Conservation (phyloP, 805 yeast genomes). For the Candida verbasci region DNA sequence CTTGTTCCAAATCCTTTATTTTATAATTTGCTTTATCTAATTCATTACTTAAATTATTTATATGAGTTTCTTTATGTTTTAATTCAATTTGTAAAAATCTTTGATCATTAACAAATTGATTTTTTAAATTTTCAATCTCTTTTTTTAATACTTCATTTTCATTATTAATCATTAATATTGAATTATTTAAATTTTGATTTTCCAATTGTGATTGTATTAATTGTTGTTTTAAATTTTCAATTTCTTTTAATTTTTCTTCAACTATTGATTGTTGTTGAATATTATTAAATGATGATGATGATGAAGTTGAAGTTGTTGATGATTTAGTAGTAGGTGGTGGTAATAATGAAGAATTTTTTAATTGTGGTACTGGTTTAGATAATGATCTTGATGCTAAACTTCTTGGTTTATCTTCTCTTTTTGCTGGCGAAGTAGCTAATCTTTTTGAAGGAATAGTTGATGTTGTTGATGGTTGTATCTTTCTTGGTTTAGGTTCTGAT, state of each 20-base stretch:
- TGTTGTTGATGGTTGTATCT: slow-evolving; percentile 15
- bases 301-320: not conserved
- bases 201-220: slow-evolving; percentile 14
- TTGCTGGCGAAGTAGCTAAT: slow-evolving; percentile 67
- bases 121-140: slow-evolving; percentile 21
- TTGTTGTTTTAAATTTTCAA: slow-evolving; percentile 6
- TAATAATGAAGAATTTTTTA: not conserved
- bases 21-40: slow-evolving; percentile 53
- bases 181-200: slow-evolving; percentile 21
- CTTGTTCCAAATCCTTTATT: slow-evolving; percentile 51
- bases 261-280: not conserved
- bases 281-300: not conserved
- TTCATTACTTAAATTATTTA: slow-evolving; percentile 57
- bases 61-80: slow-evolving; percentile 68
- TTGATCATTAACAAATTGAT: slow-evolving; percentile 25
- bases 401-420: slow-evolving; percentile 34
- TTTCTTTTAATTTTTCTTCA: slow-evolving; percentile 2
- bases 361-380: slow-evolving; percentile 28
- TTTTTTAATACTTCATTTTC: slow-evolving; percentile 11
- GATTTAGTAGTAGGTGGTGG: not conserved
- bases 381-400: slow-evolving; percentile 33
- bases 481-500: slow-evolving; percentile 9
- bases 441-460: slow-evolving; percentile 57
- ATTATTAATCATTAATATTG: slow-evolving; percentile 16
- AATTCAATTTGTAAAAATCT: slow-evolving; percentile 35